Base-by-base conservation (phyloP, 2,329 filamentous ascomycete species). In the Aschersonia sp. region DNA sequence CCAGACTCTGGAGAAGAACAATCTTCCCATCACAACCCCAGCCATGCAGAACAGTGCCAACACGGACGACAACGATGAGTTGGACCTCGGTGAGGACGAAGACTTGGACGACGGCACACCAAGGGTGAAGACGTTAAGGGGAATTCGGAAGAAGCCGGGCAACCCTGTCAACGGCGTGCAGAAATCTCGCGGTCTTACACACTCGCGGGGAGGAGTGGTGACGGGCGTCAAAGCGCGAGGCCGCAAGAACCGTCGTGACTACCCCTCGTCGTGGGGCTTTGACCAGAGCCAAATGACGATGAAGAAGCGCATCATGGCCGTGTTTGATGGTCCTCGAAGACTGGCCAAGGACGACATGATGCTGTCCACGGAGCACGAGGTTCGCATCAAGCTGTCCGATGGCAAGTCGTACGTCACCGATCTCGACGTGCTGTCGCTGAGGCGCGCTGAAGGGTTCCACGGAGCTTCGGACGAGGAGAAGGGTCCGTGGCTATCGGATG, bases 301-400 rank as follows among this genome's bases (percentile, higher is more conserved):
- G 80, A 96, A 94, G 79, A 96, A 96, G 78, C 85, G 92, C 31
- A 88, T 96, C 48, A 74, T 97, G 58, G 88, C 88, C 53, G 86
- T 94, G 28, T 98, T 94, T 59, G 89, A 97, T 60, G 92, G 92
- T 1, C 76, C 76, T 12, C 81, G 89, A 47, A 82, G 91, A 42
- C 75, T 98, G 45, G 92, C 86, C 77, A 97, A 97, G 71, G 92
- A 98, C 61, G 92, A 98, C 67, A 92, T 97, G 88, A 94, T 96
- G 89, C 81, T 98, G 45, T 88, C 89, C 56, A 89, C 85, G 12
- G 89, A 95, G 57, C 89, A 92, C 59, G 92, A 98, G 67, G 88
- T 97, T 40, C 87, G 91, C 59, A 74, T 95, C 64, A 81, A 81
- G 64, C 74, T 96, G 20, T 77, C 77, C 30, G 84, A 87, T 59